phyloP scores from a whole-genome alignment of 1,284 basidiomycete genomes.

The Cutaneotrichosporon daszewskae region DNA sequence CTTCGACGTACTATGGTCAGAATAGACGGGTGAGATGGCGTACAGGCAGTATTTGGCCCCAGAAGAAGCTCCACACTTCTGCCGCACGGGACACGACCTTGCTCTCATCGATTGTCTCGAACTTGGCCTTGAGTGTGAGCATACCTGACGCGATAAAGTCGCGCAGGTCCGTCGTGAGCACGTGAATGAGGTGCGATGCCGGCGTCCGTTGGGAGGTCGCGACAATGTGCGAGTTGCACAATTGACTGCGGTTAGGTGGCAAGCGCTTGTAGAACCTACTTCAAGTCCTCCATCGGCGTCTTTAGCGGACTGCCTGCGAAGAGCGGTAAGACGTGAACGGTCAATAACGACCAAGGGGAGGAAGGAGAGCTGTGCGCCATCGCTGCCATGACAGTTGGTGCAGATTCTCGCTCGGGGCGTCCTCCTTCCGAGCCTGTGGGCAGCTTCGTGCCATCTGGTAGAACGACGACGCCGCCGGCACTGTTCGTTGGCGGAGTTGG shows the following conservation, averaged over 20 bases:
- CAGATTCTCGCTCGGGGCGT: conserved; percentile 1
- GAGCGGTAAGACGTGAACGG: conserved; percentile 78
- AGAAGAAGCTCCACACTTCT: conserved; percentile 91
- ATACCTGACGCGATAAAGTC: conserved; percentile 83
- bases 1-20: conserved; percentile 44
- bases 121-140: conserved; percentile 82
- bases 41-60: conserved; percentile 77
- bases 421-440: conserved; percentile 8
- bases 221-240: conserved; percentile 39
- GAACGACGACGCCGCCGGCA: conserved; percentile 25
- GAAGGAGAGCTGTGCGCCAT: conserved; percentile 38
- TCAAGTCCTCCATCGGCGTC: conserved; percentile 86
- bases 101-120: conserved; percentile 60
- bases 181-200: conserved; percentile 46
- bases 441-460: conserved; percentile 39
- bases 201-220: conserved; percentile 35
- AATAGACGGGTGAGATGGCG: conserved; percentile 7
- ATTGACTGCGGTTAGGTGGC: conserved; percentile 21
- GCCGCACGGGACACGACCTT: conserved; percentile 66
- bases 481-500: conserved; percentile 9
- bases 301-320: conserved; percentile 89
- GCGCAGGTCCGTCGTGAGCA: conserved; percentile 69
- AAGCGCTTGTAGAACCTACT: conserved; percentile 43
- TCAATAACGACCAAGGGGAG: conserved; percentile 69
- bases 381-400: conserved; percentile 19